Percentiles rank a stretch among this genome's conserved stretches.
Evolutionary conservation across 164 flowering plant genomes (phyloP).

Genomic region (Macadamia tetraphylla): DNA sequence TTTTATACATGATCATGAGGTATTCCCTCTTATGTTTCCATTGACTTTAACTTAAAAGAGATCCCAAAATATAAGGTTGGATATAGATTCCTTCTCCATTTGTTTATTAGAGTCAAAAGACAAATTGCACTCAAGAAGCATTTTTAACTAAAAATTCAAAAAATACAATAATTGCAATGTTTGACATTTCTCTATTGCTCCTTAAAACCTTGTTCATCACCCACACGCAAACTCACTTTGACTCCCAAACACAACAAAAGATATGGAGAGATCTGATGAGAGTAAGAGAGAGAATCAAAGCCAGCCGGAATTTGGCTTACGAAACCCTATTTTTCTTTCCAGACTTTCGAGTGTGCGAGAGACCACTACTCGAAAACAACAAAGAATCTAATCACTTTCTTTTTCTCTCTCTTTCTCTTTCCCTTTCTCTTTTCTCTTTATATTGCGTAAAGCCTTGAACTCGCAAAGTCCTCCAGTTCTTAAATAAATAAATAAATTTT

Average conservation of each 20-base stretch:
- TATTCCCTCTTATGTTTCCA: too few species aligned
- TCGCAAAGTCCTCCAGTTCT: too few species aligned
- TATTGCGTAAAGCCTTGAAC: too few species aligned
- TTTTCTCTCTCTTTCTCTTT: not conserved
- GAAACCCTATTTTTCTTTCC: constrained; percentile 25
- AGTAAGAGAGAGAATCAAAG: constrained; percentile 5
- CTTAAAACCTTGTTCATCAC: constrained; percentile 41
- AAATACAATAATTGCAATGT: constrained; percentile 49
- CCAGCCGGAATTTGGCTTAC: constrained; percentile 38
- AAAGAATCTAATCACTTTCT: too few species aligned
- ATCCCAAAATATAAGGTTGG: too few species aligned
- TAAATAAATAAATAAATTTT: too few species aligned
- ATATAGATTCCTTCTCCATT: too few species aligned
- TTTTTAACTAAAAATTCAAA: too few species aligned
- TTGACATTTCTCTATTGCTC: constrained; percentile 49
- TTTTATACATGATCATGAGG: too few species aligned
- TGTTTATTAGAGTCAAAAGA: too few species aligned
- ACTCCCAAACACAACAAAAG: constrained; percentile 16
- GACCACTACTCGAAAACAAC: not conserved
- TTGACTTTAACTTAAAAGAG: too few species aligned
- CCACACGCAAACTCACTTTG: constrained; percentile 67
- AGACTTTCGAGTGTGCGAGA: constrained; percentile 18
- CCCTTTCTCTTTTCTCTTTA: not conserved
- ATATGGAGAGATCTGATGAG: not conserved
- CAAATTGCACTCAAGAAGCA: too few species aligned